Evolutionary conservation across 1,139 yeast genomes (phyloP), one percentile per base, ranked within the genome.

Genomic region (Kodamaea derodonti): DNA sequence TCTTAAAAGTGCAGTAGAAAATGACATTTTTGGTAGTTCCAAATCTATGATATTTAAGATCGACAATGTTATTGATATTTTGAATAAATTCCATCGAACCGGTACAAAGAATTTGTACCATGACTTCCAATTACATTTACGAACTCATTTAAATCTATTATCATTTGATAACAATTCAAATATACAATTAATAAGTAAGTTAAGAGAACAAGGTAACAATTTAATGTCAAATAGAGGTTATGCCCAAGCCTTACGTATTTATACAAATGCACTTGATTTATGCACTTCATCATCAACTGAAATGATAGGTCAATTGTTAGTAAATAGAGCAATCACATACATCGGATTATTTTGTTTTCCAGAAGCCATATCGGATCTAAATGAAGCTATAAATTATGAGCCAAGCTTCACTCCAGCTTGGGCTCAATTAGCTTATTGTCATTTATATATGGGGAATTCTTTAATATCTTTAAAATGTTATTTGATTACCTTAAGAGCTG

Each of bases 351-450:
- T 66, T 33, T 67, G 72, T 41, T 65, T 64, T 34, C 58, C 62
- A 0, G 75, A 69, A 43, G 72, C 74, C 3, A 58, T 65, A 4
- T 35, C 49, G 12, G 74, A 68, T 45, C 54, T 69, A 39, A 60
- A 63, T 38, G 31, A 38, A 13, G 72, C 73, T 0, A 42, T 68
- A 8, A 34, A 37, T 13, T 37, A 46, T 20, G 71, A 68, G 41
- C 50, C 60, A 23, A 51, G 62, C 8, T 65, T 61, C 41, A 58
- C 67, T 1, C 65, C 74, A 2, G 74, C 71, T 3, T 69, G 75
- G 75, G 54, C 66, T 17, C 75, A 69, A 47, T 54, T 69, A 38
- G 74, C 70, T 4, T 69, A 66, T 48, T 68, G 72, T 39, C 70
- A 67, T 34, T 49, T 69, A 29, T 68, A 65, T 45, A 60, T 67